Conservation (phyloP, 2,329 filamentous ascomycete genomes). For the Teratosphaeria zuluensis region DNA sequence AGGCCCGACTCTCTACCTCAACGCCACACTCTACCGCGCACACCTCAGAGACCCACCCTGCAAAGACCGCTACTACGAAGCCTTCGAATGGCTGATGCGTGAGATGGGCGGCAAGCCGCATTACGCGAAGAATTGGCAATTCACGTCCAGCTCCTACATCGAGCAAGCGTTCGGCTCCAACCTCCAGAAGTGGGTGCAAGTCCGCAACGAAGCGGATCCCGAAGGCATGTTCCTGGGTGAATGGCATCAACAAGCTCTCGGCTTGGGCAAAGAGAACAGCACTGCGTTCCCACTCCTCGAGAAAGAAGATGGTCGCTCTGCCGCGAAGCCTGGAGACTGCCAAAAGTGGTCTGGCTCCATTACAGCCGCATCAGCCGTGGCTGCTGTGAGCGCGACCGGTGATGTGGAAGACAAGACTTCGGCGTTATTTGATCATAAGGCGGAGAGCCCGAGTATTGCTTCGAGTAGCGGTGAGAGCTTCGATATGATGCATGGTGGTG, state of each 20-base stretch:
- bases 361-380: constrained; percentile 4
- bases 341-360: constrained; percentile 19
- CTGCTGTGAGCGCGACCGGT: constrained; percentile 13
- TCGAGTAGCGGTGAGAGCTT: constrained; percentile 31
- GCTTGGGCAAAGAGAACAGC: constrained; percentile 27
- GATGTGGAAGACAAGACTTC: background rate
- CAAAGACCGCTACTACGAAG: constrained; percentile 69
- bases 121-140: constrained; percentile 85
- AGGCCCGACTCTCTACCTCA: constrained; percentile 74
- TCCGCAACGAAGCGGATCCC: constrained; percentile 63
- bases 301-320: constrained; percentile 24
- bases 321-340: constrained; percentile 36
- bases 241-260: constrained; percentile 70
- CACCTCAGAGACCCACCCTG: constrained; percentile 71
- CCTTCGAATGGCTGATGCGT: constrained; percentile 84
- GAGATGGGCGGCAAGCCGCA: constrained; percentile 74
- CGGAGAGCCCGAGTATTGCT: constrained; percentile 11
- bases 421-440: background rate
- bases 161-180: constrained; percentile 59
- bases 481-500: constrained; percentile 36
- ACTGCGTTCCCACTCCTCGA: background rate
- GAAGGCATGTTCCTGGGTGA: constrained; percentile 82
- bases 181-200: constrained; percentile 55
- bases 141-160: constrained; percentile 50
- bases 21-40: constrained; percentile 79